Evolutionary conservation across 306 rosid species (phyloP), one percentile per base, ranked within the genome.

Genomic region (Fragaria nilgerrensis): DNA sequence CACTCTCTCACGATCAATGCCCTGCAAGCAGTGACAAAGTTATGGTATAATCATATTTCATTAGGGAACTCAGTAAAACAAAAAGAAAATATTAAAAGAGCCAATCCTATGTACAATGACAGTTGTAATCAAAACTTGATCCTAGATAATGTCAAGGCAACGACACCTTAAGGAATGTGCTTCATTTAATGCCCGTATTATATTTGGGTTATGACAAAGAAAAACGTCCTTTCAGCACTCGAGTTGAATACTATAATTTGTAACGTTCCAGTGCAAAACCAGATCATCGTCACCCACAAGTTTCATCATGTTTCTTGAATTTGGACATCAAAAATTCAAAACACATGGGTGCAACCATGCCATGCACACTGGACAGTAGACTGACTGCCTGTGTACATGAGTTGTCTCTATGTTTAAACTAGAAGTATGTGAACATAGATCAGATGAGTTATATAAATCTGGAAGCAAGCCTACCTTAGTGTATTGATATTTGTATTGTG

Each of bases 1-100:
- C 68, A 93, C 94, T 79, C 98, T 84, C 79, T 89, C 90, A 73
- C 98, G 87, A 78, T 80, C 96, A 83, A 93, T 93, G 36, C 98
- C 98, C 98, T 93, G 85, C 55, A 87, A 81, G 55, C 76, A 74
- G 47, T 78, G 70, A 79, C 50, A 56, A 37, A 56, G 48, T 25
- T 66, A 36, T 11, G 48, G 27, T 36, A 34, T 19, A 34, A 65
- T 15, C 23, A 36, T 17, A 65, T 32, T 22, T 10, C 25, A 36
- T 53, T 23, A 63, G 36, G 66, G 77, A 61, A 59, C 36, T 12
- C 17, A 59, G 65, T 59, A 12, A 59, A 25, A 27, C 50, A 65
- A 79, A 73, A 27, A 6, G 2, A 53, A 6, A 19, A 53, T 8
- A 16, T 9, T 45, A 45, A 48, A 50, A 70, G n/a, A 72, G 64